phyloP scores from a whole-genome alignment of 108 stramenopile species.

The Nannochloropsis salina region DNA sequence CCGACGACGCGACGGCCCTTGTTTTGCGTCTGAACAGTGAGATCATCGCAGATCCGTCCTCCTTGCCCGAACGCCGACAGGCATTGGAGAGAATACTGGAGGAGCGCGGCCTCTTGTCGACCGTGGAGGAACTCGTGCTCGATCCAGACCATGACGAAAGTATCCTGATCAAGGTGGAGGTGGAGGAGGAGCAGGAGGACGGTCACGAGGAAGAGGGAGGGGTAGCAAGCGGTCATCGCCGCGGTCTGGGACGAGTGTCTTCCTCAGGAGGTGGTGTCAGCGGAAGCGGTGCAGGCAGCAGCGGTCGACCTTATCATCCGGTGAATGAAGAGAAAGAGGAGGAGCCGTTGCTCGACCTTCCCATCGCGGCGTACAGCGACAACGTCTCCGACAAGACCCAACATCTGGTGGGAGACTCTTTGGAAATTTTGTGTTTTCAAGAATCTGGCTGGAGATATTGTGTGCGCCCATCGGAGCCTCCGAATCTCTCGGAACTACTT shows the following conservation, averaged over 20 bases:
- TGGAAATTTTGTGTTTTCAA: conserved; percentile 18
- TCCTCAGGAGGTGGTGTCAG: not conserved
- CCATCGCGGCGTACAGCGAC: not conserved
- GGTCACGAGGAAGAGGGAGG: not conserved
- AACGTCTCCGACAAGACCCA: not conserved
- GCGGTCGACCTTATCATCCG: not conserved
- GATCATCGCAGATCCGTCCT: not conserved
- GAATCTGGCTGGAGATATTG: not conserved
- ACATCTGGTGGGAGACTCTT: conserved; percentile 2
- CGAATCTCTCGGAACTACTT: not conserved
- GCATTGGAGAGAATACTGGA: not conserved
- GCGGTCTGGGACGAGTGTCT: not conserved
- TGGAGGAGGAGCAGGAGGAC: not conserved
- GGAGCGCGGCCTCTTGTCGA: conserved; percentile 11
- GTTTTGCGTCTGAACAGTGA: not conserved
- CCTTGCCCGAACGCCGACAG: not conserved
- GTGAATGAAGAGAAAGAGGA: not conserved
- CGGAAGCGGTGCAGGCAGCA: not conserved
- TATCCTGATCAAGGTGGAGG: not conserved
- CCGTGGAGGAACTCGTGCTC: not conserved
- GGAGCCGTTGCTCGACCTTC: not conserved
- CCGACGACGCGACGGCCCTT: not conserved
- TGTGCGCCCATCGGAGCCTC: not conserved
- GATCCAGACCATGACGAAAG: not conserved
- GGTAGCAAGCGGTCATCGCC: not conserved